Evolutionary conservation across 768 basidiomycete genomes (phyloP), one percentile per base, ranked within the genome.

Genomic region (Cyathus striatus): DNA sequence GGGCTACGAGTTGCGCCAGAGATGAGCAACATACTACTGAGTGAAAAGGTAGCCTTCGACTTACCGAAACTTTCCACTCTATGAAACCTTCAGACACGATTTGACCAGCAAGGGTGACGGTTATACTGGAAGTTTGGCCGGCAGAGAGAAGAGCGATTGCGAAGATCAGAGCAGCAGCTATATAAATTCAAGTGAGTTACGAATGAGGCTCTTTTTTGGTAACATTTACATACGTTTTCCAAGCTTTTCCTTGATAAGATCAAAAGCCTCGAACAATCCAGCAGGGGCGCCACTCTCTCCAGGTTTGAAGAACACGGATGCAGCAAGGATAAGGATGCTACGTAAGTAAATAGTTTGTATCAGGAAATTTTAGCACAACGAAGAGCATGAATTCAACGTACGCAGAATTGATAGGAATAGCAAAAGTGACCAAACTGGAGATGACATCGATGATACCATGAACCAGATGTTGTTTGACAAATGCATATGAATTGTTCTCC

Each of bases 81-180:
- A 90, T 74, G 59, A 89, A 87, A 0, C 88, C 87, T 55, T 90
- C 88, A 1, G 78, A 79, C 39, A 91, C 82, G 25, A 84, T 78
- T 60, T 90, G 89, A 0, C 88, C 87, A 3, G 84, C 80, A 24
- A 90, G 67, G 0, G 87, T 90, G 5, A 83, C 87, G 0, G 88
- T 81, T 44, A 91, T 75, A 27, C 79, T 81, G 2, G 90, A 83
- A 27, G 81, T 81, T 58, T 92, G 87, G 0, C 90, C 87, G 0
- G 85, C 73, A 37, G 79, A 80, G 17, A 92, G 68, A 3, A 90
- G 63, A 2, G 85, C 86, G 17, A 92, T 54, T 5, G 89, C 89
- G 47, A 90, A 92, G 24, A 89, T 63, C 16, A 78, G 63, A 0
- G 78, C 86, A 6, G 86, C 76, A 23, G 69, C 85, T 84, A 57